phyloP scores from a whole-genome alignment of 2,329 filamentous ascomycete genomes.

The Sporothrix humicola region DNA sequence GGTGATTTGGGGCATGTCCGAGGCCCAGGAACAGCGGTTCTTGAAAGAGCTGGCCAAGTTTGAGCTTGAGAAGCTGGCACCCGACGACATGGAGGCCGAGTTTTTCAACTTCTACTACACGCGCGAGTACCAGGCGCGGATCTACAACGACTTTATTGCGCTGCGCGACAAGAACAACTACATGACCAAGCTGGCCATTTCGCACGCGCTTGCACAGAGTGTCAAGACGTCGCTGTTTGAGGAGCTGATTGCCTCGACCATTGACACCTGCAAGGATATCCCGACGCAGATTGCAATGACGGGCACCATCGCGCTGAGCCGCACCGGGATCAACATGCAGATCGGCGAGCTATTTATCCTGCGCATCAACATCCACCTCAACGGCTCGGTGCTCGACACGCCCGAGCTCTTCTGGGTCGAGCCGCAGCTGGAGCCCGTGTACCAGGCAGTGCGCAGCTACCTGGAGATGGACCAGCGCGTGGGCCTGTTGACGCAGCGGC shows the following conservation, averaged over 20 bases:
- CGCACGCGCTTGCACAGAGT: constrained; percentile 91
- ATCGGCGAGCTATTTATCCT: constrained; percentile 98
- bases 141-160: constrained; percentile 99
- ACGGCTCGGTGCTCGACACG: constrained; percentile 93
- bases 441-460: constrained; percentile 92
- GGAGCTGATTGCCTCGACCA: constrained; percentile 90
- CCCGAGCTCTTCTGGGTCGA: constrained; percentile 99
- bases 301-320: constrained; percentile 86
- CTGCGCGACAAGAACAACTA: constrained; percentile 93
- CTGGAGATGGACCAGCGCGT: constrained; percentile 98
- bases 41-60: constrained; percentile 94
- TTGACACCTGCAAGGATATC: constrained; percentile 90
- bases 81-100: constrained; percentile 91
- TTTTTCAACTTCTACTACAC: constrained; percentile 99
- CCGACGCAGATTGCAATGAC: constrained; percentile 91
- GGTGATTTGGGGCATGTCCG: constrained; percentile 97
- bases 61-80: constrained; percentile 84
- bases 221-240: constrained; percentile 98
- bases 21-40: constrained; percentile 87
- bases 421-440: constrained; percentile 93
- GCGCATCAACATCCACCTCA: constrained; percentile 96
- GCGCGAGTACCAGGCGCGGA: constrained; percentile 93
- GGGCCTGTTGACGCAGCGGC: constrained; percentile 81
- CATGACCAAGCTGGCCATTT: constrained; percentile 97
- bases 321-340: constrained; percentile 97